Evolutionary conservation across 2,329 filamentous ascomycete species (phyloP).

Genomic region (Clonostachys byssicola): DNA sequence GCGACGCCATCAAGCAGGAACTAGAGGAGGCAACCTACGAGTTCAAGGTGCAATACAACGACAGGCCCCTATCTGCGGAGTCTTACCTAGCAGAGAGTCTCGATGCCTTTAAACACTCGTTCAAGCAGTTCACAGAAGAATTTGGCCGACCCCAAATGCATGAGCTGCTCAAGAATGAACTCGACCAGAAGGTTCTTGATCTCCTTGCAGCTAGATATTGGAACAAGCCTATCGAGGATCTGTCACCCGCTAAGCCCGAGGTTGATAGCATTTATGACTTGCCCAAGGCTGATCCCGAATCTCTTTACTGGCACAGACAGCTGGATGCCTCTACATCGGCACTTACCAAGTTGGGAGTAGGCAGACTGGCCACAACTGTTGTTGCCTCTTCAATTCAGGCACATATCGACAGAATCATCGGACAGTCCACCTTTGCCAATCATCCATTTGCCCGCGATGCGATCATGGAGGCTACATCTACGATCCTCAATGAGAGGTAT

Average conservation of each 20-base stretch:
- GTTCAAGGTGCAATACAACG: constrained; percentile 99
- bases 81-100: constrained; percentile 94
- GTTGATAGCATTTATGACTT: constrained; percentile 72
- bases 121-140: constrained; percentile 85
- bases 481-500: constrained; percentile 88
- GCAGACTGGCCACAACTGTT: constrained; percentile 85
- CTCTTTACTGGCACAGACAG: constrained; percentile 89
- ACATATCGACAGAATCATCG: constrained; percentile 75
- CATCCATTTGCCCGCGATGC: constrained; percentile 91
- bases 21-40: constrained; percentile 96
- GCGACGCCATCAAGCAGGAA: constrained; percentile 89
- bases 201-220: constrained; percentile 91
- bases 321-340: constrained; percentile 88
- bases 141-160: constrained; percentile 90
- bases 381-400: constrained; percentile 84
- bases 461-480: constrained; percentile 87
- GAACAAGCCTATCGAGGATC: constrained; percentile 90
- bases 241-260: constrained; percentile 63
- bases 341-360: constrained; percentile 90
- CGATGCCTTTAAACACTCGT: constrained; percentile 95
- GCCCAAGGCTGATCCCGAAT: constrained; percentile 79
- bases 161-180: constrained; percentile 82
- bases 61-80: constrained; percentile 88
- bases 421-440: constrained; percentile 76
- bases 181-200: constrained; percentile 93